phyloP scores from a whole-genome alignment of 148 eudicot species.

The Arbutus unedo region DNA sequence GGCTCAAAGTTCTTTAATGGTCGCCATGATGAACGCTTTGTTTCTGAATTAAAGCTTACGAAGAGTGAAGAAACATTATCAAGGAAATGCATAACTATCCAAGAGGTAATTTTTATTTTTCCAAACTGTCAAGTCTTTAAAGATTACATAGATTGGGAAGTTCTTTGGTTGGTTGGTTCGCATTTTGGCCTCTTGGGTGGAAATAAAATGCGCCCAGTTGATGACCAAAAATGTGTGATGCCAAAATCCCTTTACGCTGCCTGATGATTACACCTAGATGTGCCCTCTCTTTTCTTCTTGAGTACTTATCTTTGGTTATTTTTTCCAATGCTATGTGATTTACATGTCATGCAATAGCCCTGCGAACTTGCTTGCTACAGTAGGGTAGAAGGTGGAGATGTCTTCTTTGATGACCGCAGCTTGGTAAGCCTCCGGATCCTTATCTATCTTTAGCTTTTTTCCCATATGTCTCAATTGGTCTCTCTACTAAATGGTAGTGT shows the following conservation, averaged over 20 bases:
- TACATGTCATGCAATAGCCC: conserved; percentile 63
- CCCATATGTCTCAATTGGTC: neutral
- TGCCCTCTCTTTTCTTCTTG: conserved; percentile 15
- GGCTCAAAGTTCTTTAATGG: conserved; percentile 41
- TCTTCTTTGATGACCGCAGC: conserved; percentile 83
- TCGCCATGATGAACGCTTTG: conserved; percentile 91
- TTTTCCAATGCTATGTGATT: conserved; percentile 36
- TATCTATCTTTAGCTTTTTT: neutral
- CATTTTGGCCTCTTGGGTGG: neutral
- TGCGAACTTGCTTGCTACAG: conserved; percentile 92
- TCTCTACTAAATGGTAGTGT: neutral
- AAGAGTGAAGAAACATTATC: conserved; percentile 94
- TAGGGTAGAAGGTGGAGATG: conserved; percentile 91
- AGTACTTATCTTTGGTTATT: conserved; percentile 18
- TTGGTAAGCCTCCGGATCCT: conserved; percentile 55
- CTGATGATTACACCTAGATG: conserved; percentile 23
- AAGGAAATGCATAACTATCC: conserved; percentile 64
- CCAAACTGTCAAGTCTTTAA: neutral
- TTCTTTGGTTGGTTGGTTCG: conserved; percentile 2
- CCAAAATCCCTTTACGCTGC: conserved; percentile 8
- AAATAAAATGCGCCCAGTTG: neutral
- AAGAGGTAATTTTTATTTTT: conserved; percentile 57
- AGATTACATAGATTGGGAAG: neutral
- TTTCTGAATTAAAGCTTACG: conserved; percentile 80
- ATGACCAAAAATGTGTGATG: neutral